phyloP scores from a whole-genome alignment of 2,329 filamentous ascomycete genomes.

The Exophiala bonariae region DNA sequence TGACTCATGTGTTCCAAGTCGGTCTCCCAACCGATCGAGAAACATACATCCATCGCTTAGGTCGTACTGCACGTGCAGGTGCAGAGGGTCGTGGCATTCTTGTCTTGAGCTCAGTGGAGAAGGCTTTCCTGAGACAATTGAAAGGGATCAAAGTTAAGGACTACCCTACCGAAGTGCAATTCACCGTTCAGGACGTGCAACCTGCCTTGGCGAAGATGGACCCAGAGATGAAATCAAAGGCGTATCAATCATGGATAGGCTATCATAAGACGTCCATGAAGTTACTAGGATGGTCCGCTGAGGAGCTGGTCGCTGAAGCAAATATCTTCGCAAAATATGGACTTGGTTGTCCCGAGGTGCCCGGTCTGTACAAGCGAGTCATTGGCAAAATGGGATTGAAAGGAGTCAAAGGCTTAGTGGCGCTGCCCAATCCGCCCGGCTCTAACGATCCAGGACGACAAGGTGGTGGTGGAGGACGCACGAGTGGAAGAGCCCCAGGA shows the following conservation, averaged over 20 bases:
- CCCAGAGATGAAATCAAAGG: slow-evolving; percentile 43
- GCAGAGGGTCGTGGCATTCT: slow-evolving; percentile 56
- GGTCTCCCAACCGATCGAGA: slow-evolving; percentile 65
- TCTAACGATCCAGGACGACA: slow-evolving; percentile 11
- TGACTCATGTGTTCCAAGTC: slow-evolving; percentile 77
- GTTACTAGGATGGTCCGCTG: slow-evolving; percentile 13
- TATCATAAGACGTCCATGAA: slow-evolving; percentile 18
- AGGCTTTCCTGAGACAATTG: slow-evolving; percentile 44
- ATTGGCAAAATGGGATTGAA: slow-evolving; percentile 43
- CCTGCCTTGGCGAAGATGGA: slow-evolving; percentile 12
- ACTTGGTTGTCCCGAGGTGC: slow-evolving; percentile 39
- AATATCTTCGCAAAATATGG: slow-evolving; percentile 38
- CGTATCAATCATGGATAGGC: slow-evolving; percentile 55
- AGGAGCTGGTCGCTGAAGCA: slow-evolving; percentile 25
- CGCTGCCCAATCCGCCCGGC: slow-evolving; percentile 12
- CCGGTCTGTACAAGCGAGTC: slow-evolving; percentile 38
- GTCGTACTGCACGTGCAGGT: slow-evolving; percentile 67
- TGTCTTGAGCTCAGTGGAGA: slow-evolving; percentile 51
- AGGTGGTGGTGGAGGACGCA: slow-evolving; percentile 13
- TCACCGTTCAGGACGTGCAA: slow-evolving; percentile 12
- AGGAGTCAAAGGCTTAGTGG: slow-evolving; percentile 35
- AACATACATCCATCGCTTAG: slow-evolving; percentile 74
- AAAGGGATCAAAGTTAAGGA: slow-evolving; percentile 13
- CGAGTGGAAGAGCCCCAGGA: neutral
- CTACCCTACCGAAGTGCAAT: slow-evolving; percentile 7